phyloP scores from a whole-genome alignment of 805 yeast genomes.

The Candida corydali region DNA sequence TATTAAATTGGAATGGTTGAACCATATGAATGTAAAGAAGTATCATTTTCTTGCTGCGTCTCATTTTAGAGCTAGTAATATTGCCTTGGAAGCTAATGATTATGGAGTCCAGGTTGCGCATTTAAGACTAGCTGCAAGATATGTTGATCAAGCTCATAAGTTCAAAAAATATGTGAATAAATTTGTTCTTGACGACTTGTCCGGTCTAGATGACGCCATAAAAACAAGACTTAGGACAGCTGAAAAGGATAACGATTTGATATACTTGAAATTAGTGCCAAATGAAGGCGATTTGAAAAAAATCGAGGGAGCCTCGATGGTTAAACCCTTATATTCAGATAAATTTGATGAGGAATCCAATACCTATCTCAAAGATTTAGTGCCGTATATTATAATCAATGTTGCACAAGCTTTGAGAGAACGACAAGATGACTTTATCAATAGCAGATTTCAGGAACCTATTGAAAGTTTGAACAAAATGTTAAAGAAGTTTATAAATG shows the following conservation, averaged over 20 bases:
- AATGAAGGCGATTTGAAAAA: conserved; percentile 31
- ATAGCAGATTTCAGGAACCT: conserved; percentile 43
- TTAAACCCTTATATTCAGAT: conserved; percentile 33
- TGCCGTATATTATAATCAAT: conserved; percentile 67
- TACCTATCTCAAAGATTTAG: conserved; percentile 49
- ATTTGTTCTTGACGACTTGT: conserved; percentile 47
- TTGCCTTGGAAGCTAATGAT: conserved; percentile 42
- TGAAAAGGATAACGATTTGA: conserved; percentile 76
- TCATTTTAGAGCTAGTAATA: conserved; percentile 55
- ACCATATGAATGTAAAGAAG: conserved; percentile 55
- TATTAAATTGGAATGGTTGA: conserved; percentile 58
- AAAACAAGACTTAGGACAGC: conserved; percentile 46
- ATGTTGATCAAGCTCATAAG: conserved; percentile 34
- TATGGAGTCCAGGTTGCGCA: conserved; percentile 73
- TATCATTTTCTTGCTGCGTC: conserved; percentile 72
- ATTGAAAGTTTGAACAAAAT: conserved; percentile 43
- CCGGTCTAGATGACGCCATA: conserved; percentile 46
- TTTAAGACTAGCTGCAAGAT: conserved; percentile 39
- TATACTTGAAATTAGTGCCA: conserved; percentile 69
- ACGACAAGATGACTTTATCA: conserved; percentile 53
- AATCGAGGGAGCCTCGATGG: conserved; percentile 52
- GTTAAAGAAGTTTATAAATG: conserved; percentile 41
- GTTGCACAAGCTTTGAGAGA: conserved; percentile 66
- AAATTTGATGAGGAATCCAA: conserved; percentile 22
- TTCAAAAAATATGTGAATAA: conserved; percentile 39